phyloP scores from a whole-genome alignment of 495 filamentous ascomycete genomes.

The Podospora didyma region DNA sequence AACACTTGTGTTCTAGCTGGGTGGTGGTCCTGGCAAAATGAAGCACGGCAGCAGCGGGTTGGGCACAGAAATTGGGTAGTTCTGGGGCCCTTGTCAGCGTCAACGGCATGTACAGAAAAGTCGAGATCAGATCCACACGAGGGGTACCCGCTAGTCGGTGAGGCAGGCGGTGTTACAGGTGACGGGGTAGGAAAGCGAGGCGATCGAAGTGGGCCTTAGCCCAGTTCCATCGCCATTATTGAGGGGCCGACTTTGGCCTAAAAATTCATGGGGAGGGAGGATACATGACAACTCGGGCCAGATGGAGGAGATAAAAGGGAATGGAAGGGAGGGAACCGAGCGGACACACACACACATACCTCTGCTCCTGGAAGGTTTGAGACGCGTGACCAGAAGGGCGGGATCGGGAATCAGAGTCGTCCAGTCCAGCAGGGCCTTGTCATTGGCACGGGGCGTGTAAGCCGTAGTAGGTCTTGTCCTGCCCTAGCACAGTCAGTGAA shows the following conservation, averaged over 20 bases:
- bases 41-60: constrained; percentile 9
- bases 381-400: constrained; percentile 1
- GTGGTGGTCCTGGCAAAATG: constrained; percentile 1
- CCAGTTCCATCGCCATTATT: constrained; percentile 21
- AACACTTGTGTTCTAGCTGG: not conserved
- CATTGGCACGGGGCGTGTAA: not conserved
- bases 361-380: not conserved
- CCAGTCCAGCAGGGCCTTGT: not conserved
- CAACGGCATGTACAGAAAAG: constrained; percentile 14
- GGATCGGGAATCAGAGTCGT: not conserved
- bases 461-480: not conserved
- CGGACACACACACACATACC: not conserved
- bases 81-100: constrained; percentile 19
- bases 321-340: not conserved
- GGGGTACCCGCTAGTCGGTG: constrained; percentile 8
- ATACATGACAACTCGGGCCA: not conserved
- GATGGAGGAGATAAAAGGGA: not conserved
- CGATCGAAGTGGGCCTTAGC: constrained; percentile 10
- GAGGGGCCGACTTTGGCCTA: not conserved
- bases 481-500: not conserved
- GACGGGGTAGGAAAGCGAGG: not conserved
- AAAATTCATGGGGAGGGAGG: not conserved
- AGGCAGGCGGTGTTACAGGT: constrained; percentile 7
- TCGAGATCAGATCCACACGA: constrained; percentile 22
- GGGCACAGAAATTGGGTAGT: constrained; percentile 19